These are phyloP conservation scores for Colletotrichum limetticola DNA, from an alignment of 2,329 filamentous ascomycete species.

Conservation along the genomic window DNA sequence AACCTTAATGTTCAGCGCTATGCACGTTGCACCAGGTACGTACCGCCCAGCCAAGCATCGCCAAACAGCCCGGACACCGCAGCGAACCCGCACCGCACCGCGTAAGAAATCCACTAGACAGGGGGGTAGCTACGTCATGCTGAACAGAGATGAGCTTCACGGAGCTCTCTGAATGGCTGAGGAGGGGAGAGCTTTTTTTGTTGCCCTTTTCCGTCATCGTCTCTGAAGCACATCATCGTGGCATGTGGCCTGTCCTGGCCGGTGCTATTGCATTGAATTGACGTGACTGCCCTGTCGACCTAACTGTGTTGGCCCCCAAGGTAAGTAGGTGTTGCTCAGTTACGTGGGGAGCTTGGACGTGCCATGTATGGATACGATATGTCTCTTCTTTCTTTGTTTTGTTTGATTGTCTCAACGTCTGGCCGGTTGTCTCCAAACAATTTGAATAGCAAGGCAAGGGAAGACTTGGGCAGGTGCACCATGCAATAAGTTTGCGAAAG, in stretches of 20 bases:
- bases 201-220: conserved; percentile 25
- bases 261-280: conserved; percentile 28
- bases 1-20: conserved; percentile 34
- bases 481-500: not conserved
- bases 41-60: not conserved
- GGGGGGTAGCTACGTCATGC: conserved; percentile 35
- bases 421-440: not conserved
- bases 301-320: too few relatives aligned
- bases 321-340: not conserved
- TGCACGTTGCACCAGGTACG: conserved; percentile 23
- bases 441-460: not conserved
- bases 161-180: conserved; percentile 36
- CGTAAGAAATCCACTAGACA: conserved; percentile 12
- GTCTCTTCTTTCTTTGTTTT: not conserved
- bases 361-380: not conserved
- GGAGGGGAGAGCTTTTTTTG: conserved; percentile 4
- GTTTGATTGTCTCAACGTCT: not conserved
- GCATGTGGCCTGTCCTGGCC: conserved; percentile 20
- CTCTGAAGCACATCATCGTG: conserved; percentile 33
- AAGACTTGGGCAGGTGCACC: not conserved
- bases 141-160: conserved; percentile 19
- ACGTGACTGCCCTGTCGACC: conserved; percentile 15
- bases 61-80: not conserved
- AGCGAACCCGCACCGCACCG: not conserved
- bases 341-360: not conserved